These are phyloP conservation scores for Salvia rosmarinus DNA, from an alignment of 257 asterid species.

Conservation along the genomic window DNA sequence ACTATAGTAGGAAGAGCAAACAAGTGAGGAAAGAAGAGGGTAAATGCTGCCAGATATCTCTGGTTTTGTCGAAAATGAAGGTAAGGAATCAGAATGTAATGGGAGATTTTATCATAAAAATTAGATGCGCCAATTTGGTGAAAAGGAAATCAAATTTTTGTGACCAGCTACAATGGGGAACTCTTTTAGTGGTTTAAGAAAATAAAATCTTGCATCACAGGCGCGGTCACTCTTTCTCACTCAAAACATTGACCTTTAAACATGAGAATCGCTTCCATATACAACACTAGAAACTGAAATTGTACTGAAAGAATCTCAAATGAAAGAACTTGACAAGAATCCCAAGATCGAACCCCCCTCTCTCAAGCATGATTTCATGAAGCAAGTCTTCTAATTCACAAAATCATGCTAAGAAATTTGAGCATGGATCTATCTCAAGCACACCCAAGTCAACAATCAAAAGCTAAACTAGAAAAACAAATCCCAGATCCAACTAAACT, in stretches of 20 bases:
- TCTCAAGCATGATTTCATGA: not conserved
- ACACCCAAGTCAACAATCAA: not conserved
- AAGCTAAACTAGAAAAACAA: conserved; percentile 1
- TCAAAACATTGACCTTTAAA: not conserved
- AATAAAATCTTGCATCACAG: not conserved
- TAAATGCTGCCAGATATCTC: not conserved
- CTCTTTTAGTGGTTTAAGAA: not conserved
- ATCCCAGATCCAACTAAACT: conserved; percentile 22
- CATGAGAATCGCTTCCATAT: not conserved
- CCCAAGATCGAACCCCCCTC: not conserved
- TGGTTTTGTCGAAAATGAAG: not conserved
- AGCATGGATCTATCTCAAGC: not conserved
- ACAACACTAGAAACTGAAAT: not conserved
- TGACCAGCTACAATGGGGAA: not conserved
- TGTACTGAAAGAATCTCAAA: not conserved
- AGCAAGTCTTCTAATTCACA: not conserved
- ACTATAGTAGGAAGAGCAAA: not conserved
- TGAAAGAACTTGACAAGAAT: not conserved
- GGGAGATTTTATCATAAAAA: not conserved
- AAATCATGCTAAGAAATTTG: not conserved
- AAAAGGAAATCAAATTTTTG: not conserved
- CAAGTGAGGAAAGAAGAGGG: not conserved
- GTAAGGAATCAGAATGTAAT: not conserved
- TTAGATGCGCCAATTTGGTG: not conserved
- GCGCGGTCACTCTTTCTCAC: no score